Evolutionary conservation across 495 filamentous ascomycete species (phyloP).

Genomic region (Parathielavia hyrcaniae): DNA sequence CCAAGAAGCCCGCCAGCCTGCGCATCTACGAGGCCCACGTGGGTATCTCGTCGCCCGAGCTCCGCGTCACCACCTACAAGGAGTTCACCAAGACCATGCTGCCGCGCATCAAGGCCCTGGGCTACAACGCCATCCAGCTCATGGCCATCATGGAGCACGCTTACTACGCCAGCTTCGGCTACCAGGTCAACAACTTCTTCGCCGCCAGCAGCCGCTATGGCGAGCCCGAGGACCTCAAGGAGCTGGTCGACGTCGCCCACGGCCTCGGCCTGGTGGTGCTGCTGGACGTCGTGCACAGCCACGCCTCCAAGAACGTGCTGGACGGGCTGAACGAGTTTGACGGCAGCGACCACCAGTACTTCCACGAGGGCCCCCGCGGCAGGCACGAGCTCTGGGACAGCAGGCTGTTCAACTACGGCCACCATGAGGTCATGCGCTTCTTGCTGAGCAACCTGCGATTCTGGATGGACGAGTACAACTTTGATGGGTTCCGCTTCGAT

Average conservation of each 20-base stretch:
- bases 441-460: slow-evolving; percentile 91
- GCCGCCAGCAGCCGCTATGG: slow-evolving; percentile 95
- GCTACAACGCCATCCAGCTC: slow-evolving; percentile 96
- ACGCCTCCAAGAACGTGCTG: slow-evolving; percentile 92
- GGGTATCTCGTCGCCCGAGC: slow-evolving; percentile 90
- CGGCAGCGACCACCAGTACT: slow-evolving; percentile 89
- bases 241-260: slow-evolving; percentile 92
- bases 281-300: slow-evolving; percentile 94
- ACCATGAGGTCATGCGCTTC: slow-evolving; percentile 90
- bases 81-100: slow-evolving; percentile 92
- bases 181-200: slow-evolving; percentile 98
- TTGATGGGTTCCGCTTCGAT: slow-evolving; percentile 97
- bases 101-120: slow-evolving; percentile 80
- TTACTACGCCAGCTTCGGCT: slow-evolving; percentile 98
- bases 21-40: slow-evolving; percentile 98
- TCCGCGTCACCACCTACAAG: slow-evolving; percentile 84
- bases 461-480: slow-evolving; percentile 98
- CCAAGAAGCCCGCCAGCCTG: slow-evolving; percentile 76
- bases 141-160: slow-evolving; percentile 99
- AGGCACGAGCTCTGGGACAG: slow-evolving; percentile 93
- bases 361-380: slow-evolving; percentile 79
- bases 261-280: slow-evolving; percentile 85
- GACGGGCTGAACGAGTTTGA: slow-evolving; percentile 95
- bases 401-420: slow-evolving; percentile 92
- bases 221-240: slow-evolving; percentile 88